These are phyloP conservation scores for Neckera pumila DNA, from an alignment of 225 moss, liverwort and hornwort genomes.

Conservation along the genomic window DNA sequence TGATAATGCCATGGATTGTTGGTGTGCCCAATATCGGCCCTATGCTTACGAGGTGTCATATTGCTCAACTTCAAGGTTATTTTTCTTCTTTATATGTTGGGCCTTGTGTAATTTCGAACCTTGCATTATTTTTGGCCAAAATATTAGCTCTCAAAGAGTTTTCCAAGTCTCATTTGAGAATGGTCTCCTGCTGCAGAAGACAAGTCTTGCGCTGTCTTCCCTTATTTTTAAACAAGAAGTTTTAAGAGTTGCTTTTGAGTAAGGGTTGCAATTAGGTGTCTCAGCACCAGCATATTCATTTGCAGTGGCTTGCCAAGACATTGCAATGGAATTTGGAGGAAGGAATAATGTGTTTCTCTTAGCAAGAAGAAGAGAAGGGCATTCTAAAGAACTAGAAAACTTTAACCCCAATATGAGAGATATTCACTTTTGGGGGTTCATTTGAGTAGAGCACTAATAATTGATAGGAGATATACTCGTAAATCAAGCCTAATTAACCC, in stretches of 20 bases:
- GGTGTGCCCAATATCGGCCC: neutral
- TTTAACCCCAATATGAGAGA: neutral
- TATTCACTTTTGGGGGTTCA: neutral
- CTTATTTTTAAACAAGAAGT: neutral
- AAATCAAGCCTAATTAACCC: neutral
- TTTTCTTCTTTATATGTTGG: neutral
- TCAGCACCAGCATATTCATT: neutral
- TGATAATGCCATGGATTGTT: neutral
- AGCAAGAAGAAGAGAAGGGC: neutral
- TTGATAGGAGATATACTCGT: neutral
- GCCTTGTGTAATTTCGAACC: neutral
- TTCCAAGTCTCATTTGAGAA: neutral
- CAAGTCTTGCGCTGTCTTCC: neutral
- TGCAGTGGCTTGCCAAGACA: rapidly evolving
- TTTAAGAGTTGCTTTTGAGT: neutral
- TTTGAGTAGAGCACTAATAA: neutral
- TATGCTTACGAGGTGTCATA: neutral
- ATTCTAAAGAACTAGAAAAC: neutral
- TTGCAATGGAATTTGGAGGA: neutral
- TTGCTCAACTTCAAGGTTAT: neutral
- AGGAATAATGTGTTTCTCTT: neutral
- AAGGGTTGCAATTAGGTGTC: neutral
- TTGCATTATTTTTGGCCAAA: neutral
- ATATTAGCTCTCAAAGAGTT: neutral
- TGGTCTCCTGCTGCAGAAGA: neutral